A percentile compares a stretch with the other conserved stretches of the same genome.
These are phyloP conservation scores for Microcos paniculata DNA, from an alignment of 345 rosid genomes.

Conservation along the genomic window DNA sequence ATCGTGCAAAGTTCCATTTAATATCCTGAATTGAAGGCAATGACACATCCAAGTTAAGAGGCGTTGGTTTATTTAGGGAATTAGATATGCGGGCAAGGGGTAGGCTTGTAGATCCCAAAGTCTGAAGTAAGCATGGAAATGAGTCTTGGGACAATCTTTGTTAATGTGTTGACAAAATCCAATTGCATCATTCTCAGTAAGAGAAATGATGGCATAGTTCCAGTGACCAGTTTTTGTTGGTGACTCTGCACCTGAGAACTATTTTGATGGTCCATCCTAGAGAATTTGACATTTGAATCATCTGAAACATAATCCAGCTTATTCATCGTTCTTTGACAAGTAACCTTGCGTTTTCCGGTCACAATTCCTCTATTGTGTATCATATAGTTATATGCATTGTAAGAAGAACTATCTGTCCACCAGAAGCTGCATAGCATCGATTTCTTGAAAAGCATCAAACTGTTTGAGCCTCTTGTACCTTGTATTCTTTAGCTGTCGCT, in stretches of 20 bases:
- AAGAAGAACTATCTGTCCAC: neutral
- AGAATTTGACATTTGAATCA: slow-evolving; percentile 18
- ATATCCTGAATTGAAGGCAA: slow-evolving; percentile 72
- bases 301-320: slow-evolving; percentile 24
- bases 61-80: slow-evolving; percentile 70
- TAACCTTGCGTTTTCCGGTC: slow-evolving; percentile 41
- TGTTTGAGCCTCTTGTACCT: slow-evolving; percentile 9
- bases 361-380: neutral
- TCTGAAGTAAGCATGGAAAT: slow-evolving; percentile 36
- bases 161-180: slow-evolving; percentile 27
- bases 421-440: neutral
- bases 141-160: slow-evolving; percentile 36
- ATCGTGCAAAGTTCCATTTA: slow-evolving; percentile 67
- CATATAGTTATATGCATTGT: neutral
- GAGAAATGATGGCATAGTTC: slow-evolving; percentile 45
- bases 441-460: slow-evolving; percentile 3
- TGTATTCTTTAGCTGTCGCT: neutral
- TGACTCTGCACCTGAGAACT: slow-evolving; percentile 52
- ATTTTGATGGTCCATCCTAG: slow-evolving; percentile 24
- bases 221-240: slow-evolving; percentile 33
- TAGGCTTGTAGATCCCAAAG: slow-evolving; percentile 32
- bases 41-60: slow-evolving; percentile 73
- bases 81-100: slow-evolving; percentile 82
- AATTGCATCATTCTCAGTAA: slow-evolving; percentile 36
- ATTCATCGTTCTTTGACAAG: slow-evolving; percentile 29